phyloP scores from a whole-genome alignment of 768 basidiomycete species.

The Boletus rubroflammeus region DNA sequence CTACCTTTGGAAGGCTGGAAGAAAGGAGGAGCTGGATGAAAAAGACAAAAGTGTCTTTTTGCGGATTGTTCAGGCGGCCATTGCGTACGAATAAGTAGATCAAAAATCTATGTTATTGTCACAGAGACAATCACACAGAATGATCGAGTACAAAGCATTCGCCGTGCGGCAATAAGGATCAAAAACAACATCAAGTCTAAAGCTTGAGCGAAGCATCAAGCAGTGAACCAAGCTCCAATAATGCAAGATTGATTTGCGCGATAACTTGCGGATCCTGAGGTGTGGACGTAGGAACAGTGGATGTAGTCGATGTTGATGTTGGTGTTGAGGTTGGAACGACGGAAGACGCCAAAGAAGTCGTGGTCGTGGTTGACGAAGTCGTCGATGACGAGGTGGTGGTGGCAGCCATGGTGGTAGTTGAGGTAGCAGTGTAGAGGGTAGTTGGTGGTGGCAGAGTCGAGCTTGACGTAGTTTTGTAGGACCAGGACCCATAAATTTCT shows the following conservation, averaged over 20 bases:
- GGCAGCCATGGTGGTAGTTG: constrained; percentile 8
- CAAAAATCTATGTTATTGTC: background rate
- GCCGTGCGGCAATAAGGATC: background rate
- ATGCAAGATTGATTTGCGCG: constrained; percentile 21
- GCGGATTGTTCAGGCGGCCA: constrained; percentile 32
- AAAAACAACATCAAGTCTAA: background rate
- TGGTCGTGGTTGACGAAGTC: constrained; percentile 5
- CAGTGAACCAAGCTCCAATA: constrained; percentile 24
- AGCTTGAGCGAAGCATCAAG: constrained; percentile 13
- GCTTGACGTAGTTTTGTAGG: constrained; percentile 28
- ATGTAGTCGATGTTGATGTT: background rate
- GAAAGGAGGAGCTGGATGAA: constrained; percentile 17
- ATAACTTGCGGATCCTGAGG: constrained; percentile 22
- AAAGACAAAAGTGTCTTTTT: constrained; percentile 32
- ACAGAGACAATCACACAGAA: background rate
- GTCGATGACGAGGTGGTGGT: constrained; percentile 12
- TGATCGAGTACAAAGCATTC: background rate
- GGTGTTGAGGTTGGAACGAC: constrained; percentile 4
- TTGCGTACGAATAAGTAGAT: constrained; percentile 15
- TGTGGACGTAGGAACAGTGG: constrained; percentile 14
- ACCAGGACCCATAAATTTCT: constrained; percentile 41
- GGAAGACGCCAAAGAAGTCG: constrained; percentile 8
- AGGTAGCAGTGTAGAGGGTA: constrained; percentile 21
- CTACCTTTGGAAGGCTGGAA: constrained; percentile 52
- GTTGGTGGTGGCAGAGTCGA: constrained; percentile 18